Conservation (phyloP, 768 basidiomycete genomes). For the Tulasnella sp. region DNA sequence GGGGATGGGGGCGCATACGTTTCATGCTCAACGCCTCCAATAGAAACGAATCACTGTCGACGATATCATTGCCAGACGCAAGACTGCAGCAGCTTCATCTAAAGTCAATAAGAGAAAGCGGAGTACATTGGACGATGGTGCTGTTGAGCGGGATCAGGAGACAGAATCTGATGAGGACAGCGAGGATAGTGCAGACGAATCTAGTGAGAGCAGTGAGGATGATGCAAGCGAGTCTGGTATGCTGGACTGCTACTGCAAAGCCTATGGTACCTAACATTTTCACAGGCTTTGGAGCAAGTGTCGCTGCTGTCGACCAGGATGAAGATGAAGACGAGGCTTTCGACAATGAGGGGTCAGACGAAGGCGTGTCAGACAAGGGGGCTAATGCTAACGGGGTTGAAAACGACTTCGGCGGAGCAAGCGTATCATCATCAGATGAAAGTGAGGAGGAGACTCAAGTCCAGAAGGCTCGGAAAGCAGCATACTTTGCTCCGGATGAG, state of each 20-base stretch:
- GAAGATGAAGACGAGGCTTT: too few relatives aligned
- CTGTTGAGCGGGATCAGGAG: conserved; percentile 29
- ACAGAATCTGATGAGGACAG: conserved; percentile 22
- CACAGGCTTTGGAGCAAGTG: too few relatives aligned
- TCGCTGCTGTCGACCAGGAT: too few relatives aligned
- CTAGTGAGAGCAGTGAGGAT: background rate
- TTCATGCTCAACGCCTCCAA: background rate
- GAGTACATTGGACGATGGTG: conserved; percentile 24
- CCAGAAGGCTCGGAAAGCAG: conserved; percentile 62
- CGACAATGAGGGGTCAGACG: background rate
- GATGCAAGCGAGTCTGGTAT: background rate
- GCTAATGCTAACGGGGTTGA: conserved; percentile 24
- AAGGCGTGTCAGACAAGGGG: background rate
- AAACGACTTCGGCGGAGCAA: conserved; percentile 29
- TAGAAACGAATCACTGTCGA: conserved; percentile 79
- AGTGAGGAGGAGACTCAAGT: conserved; percentile 50
- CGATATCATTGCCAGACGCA: conserved; percentile 66
- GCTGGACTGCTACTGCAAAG: too few relatives aligned
- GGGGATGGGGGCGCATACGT: background rate
- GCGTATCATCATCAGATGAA: conserved; percentile 44
- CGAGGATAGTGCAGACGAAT: conserved; percentile 18
- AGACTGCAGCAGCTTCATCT: background rate
- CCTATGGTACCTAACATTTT: too few relatives aligned
- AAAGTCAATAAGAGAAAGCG: conserved; percentile 51
- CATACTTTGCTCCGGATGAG: conserved; percentile 62